Percentiles rank a stretch among this genome's conserved stretches.
Evolutionary conservation across 306 rosid genomes (phyloP).

Genomic region (Hylodesmum podocarpum): DNA sequence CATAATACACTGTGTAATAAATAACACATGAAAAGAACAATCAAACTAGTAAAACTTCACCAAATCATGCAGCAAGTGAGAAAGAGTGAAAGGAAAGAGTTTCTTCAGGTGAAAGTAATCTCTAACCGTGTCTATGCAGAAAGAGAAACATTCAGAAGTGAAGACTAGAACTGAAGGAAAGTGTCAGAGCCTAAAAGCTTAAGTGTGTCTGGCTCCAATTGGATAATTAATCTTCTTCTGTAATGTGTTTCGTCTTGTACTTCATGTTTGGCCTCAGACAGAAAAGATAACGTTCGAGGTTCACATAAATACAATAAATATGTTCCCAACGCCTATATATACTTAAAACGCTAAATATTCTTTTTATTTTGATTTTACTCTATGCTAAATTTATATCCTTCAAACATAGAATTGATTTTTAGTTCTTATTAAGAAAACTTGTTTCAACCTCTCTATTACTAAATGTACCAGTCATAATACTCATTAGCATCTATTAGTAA

Average conservation of each 20-base stretch:
- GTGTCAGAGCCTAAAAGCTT: neutral
- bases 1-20: neutral
- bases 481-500: too few species aligned
- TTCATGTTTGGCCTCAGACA: constrained; percentile 25
- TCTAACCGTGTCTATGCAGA: neutral
- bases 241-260: constrained; percentile 16
- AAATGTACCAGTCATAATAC: too few species aligned
- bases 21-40: neutral
- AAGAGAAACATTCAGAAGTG: constrained; percentile 13
- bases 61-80: neutral
- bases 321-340: neutral
- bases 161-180: neutral
- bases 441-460: too few species aligned
- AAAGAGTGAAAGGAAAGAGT: neutral
- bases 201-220: neutral
- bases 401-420: too few species aligned
- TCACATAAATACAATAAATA: constrained; percentile 31
- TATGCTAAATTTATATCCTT: too few species aligned
- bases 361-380: too few species aligned
- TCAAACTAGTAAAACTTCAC: neutral
- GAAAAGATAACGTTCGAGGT: constrained; percentile 28
- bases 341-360: neutral
- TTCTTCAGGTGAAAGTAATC: constrained; percentile 14
- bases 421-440: too few species aligned
- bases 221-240: neutral